These are phyloP conservation scores for Dryas integrifolia DNA, from an alignment of 331 rosid species.

Conservation along the genomic window DNA sequence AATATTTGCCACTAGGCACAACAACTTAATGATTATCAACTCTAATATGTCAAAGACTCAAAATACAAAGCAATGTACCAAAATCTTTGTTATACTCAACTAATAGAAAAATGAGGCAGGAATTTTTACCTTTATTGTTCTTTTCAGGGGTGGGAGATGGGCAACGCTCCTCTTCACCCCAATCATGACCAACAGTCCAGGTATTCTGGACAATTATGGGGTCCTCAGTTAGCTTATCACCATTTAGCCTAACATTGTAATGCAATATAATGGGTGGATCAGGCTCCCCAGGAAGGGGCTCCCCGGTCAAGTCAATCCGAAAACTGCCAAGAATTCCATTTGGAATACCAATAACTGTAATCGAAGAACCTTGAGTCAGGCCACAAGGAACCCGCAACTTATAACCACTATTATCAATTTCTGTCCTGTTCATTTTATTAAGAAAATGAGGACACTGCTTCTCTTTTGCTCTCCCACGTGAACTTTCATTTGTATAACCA, in stretches of 20 bases:
- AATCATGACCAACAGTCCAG: slow-evolving; percentile 90
- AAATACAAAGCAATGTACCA: not conserved
- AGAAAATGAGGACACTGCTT: slow-evolving; percentile 96
- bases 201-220: slow-evolving; percentile 96
- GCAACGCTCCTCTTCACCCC: slow-evolving; percentile 98
- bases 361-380: slow-evolving; percentile 94
- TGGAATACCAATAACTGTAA: slow-evolving; percentile 79
- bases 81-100: slow-evolving; percentile 22
- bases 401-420: slow-evolving; percentile 49
- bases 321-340: slow-evolving; percentile 86
- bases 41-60: not conserved
- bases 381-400: slow-evolving; percentile 84
- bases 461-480: slow-evolving; percentile 52
- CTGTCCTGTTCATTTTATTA: slow-evolving; percentile 64
- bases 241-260: slow-evolving; percentile 94
- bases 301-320: slow-evolving; percentile 84
- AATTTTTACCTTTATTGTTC: slow-evolving; percentile 59
- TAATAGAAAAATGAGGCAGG: slow-evolving; percentile 8
- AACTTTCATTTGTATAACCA: slow-evolving; percentile 57
- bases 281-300: slow-evolving; percentile 96
- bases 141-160: slow-evolving; percentile 82
- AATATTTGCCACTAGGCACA: not conserved
- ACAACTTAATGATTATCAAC: not conserved
- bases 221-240: slow-evolving; percentile 92
- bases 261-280: slow-evolving; percentile 88